phyloP scores from a whole-genome alignment of 805 yeast genomes.

The Lipomyces kockii region DNA sequence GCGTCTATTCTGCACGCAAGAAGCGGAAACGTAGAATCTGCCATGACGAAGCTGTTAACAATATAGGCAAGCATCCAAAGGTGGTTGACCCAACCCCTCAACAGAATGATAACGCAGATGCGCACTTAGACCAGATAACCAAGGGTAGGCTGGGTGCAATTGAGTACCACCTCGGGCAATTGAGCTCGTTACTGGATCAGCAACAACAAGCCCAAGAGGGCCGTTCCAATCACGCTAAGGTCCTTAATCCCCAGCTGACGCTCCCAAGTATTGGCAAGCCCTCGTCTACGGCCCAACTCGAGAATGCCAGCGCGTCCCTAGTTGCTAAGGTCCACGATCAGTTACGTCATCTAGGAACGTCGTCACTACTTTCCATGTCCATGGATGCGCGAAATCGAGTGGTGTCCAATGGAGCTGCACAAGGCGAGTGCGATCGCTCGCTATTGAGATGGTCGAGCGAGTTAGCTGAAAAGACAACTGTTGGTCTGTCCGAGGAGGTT shows the following conservation, averaged over 20 bases:
- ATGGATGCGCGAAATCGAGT: background rate
- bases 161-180: constrained; percentile 27
- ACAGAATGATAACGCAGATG: background rate
- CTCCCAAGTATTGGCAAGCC: background rate
- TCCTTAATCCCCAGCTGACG: background rate
- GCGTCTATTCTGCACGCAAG: constrained; percentile 32
- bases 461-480: constrained; percentile 17
- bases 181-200: constrained; percentile 21
- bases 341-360: constrained; percentile 9
- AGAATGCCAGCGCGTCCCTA: constrained; percentile 4
- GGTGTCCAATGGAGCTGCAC: background rate
- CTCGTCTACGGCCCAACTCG: background rate
- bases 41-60: background rate
- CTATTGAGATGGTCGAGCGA: constrained; percentile 24
- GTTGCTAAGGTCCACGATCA: constrained; percentile 20
- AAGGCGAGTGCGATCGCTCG: constrained; percentile 1
- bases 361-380: constrained; percentile 5
- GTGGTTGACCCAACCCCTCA: background rate
- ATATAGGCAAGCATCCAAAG: background rate
- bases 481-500: constrained; percentile 32
- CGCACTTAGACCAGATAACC: background rate
- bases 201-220: background rate
- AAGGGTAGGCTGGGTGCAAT: constrained; percentile 14
- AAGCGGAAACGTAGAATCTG: constrained; percentile 26
- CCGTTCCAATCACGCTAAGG: background rate